Percentiles rank a stretch among this genome's conserved stretches.
These are phyloP conservation scores for Rhexocercosporidium sp. DNA, from an alignment of 2,329 filamentous ascomycete genomes.

Conservation along the genomic window DNA sequence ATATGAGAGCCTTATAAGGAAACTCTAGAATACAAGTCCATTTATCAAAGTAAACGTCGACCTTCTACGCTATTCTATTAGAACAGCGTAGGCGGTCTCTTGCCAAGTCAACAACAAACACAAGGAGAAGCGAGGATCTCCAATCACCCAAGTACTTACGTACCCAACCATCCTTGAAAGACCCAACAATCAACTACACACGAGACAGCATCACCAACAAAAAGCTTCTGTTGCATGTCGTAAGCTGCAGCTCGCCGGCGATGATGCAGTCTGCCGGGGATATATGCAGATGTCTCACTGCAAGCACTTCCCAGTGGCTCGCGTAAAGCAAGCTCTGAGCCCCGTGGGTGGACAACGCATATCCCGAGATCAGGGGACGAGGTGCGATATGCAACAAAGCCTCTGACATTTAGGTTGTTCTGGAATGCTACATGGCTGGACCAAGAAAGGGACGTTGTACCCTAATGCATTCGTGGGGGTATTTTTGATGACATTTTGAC, in stretches of 20 bases:
- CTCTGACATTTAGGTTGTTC: too few relatives aligned
- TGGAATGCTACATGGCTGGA: too few relatives aligned
- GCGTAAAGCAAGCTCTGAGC: background rate
- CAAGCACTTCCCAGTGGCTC: background rate
- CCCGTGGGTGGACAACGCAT: background rate
- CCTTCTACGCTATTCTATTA: too few relatives aligned
- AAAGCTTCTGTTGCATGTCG: constrained; percentile 7
- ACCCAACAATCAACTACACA: background rate
- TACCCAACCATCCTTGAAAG: background rate
- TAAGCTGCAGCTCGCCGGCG: constrained; percentile 5
- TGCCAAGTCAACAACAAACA: background rate
- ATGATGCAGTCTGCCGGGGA: constrained; percentile 2
- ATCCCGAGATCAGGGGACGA: background rate
- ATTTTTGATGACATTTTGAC: too few relatives aligned
- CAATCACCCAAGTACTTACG: background rate
- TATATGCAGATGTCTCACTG: background rate
- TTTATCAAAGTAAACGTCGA: too few relatives aligned
- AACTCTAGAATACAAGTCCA: too few relatives aligned
- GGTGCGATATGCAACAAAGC: background rate
- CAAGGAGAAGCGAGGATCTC: background rate
- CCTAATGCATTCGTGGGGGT: too few relatives aligned
- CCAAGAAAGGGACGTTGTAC: too few relatives aligned
- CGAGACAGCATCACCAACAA: background rate
- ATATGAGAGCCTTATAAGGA: too few relatives aligned
- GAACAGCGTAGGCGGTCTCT: too few relatives aligned